phyloP scores from a whole-genome alignment of 192 early-diverging fungal genomes.

The Phycomyces blakesleeanus region DNA sequence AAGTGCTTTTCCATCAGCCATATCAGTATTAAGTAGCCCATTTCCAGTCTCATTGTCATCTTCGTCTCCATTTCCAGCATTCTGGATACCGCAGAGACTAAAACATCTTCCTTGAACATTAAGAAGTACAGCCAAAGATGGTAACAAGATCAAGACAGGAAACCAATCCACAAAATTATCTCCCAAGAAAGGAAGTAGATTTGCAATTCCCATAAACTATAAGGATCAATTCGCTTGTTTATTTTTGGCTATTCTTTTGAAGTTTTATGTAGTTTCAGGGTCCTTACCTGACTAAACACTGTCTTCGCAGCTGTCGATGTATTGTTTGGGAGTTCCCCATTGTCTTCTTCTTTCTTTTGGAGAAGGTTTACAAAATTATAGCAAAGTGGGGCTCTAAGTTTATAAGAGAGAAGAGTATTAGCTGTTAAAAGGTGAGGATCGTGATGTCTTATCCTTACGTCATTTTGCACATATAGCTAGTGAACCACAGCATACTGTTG shows the following conservation, averaged over 20 bases:
- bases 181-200: slow-evolving; percentile 89
- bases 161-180: slow-evolving; percentile 83
- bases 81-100: slow-evolving; percentile 53
- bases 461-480: slow-evolving; percentile 84
- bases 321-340: slow-evolving; percentile 18
- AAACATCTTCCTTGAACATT: slow-evolving; percentile 83
- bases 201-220: slow-evolving; percentile 74
- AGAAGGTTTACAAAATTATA: slow-evolving; percentile 90
- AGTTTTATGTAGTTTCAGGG: not conserved
- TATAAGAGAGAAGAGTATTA: slow-evolving; percentile 34
- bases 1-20: slow-evolving; percentile 30
- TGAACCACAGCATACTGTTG: slow-evolving; percentile 86
- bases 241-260: not conserved
- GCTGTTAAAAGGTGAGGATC: slow-evolving; percentile 9
- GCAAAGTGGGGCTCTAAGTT: slow-evolving; percentile 72
- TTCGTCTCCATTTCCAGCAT: slow-evolving; percentile 40
- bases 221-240: slow-evolving; percentile 1
- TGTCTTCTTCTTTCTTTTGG: no score
- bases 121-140: slow-evolving; percentile 69
- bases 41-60: slow-evolving; percentile 29
- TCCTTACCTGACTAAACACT: slow-evolving; percentile 42
- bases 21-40: slow-evolving; percentile 19
- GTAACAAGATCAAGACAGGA: slow-evolving; percentile 80
- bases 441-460: slow-evolving; percentile 47
- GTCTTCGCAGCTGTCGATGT: slow-evolving; percentile 41